Evolutionary conservation across 257 asterid species (phyloP), one percentile per base, ranked within the genome.

Genomic region (Lithospermum erythrorhizon): DNA sequence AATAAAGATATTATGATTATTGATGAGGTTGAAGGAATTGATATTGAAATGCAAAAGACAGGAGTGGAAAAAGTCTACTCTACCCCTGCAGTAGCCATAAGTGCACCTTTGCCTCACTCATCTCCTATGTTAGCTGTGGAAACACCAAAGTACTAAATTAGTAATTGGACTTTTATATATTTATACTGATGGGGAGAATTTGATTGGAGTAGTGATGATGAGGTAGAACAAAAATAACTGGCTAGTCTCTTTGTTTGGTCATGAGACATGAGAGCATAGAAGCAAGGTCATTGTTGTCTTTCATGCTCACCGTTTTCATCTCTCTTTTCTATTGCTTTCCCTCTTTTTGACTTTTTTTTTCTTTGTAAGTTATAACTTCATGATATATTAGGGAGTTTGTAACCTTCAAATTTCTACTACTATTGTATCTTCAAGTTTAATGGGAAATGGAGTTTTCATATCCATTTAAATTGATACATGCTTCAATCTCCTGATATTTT

Each of bases 1-100:
- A 63, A 58, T 48, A 73, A 72, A 19, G 74, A 22, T 54, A 19
- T 53, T 10, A 22, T 24, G 14, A 51, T 57, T 21, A 25, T 70
- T 21, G 87, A 72, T 55, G 90, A 87, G 37, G 75, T 79, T 66
- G 95, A 84, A 76, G 95, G 85, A 32, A 81, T 81, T 62, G 41
- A 64, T 19, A 71, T 58, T 53, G 75, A 72, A 32, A 53, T 73
- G 59, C 69, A 74, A 2, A 74, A 65, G 71, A 47, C 5, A 13
- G 49, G 49, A 41, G 49, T 14, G 15, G 76, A 72, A 41, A 72
- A 41, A 13, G 49, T 18, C 9, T 64, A 35, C 6, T 70, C 62
- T 66, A 47, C 65, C 55, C 72, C 81, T 22, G 79, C 66, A 24
- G n/a, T 83, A 14, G 78, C 83, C 53, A 72, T 83, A 6, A 64